Evolutionary conservation across 139 green algal genomes (phyloP).

Genomic region (Trebouxia sp.): DNA sequence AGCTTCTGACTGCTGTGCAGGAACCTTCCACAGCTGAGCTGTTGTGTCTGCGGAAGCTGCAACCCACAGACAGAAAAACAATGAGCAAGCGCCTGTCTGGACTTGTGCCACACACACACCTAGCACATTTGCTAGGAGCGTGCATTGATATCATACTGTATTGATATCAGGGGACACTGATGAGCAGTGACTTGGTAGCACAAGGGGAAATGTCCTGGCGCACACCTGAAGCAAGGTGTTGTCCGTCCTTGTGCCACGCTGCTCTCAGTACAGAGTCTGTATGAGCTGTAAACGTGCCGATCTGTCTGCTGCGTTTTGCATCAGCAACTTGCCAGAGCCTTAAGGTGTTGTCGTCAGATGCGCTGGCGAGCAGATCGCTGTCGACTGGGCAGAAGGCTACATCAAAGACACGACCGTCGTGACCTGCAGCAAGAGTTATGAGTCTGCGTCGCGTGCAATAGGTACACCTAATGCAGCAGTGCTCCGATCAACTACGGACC

Average conservation of each 20-base stretch:
- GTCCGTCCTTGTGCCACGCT: neutral
- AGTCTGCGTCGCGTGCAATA: neutral
- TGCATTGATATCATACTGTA: too few species aligned
- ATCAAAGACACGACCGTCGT: conserved; percentile 31
- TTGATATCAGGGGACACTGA: too few species aligned
- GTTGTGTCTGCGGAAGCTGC: conserved; percentile 34
- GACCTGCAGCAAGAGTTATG: neutral
- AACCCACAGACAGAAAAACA: neutral
- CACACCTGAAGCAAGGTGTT: conserved; percentile 23
- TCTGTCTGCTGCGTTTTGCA: neutral
- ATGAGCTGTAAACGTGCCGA: conserved; percentile 4
- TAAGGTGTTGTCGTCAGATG: conserved; percentile 27
- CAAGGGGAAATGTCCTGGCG: too few species aligned
- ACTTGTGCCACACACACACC: too few species aligned
- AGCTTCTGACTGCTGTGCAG: neutral
- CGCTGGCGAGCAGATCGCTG: conserved; percentile 5
- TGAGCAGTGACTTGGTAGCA: too few species aligned
- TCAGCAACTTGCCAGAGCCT: conserved; percentile 6
- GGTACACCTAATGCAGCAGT: neutral
- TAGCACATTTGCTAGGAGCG: too few species aligned
- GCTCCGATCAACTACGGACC: too few species aligned
- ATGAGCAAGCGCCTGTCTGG: neutral
- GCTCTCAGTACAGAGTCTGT: conserved; percentile 31
- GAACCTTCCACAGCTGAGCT: conserved; percentile 23
- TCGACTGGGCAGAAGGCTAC: neutral